Evolutionary conservation across 345 rosid genomes (phyloP).

Genomic region (Gynandropsis gynandra): DNA sequence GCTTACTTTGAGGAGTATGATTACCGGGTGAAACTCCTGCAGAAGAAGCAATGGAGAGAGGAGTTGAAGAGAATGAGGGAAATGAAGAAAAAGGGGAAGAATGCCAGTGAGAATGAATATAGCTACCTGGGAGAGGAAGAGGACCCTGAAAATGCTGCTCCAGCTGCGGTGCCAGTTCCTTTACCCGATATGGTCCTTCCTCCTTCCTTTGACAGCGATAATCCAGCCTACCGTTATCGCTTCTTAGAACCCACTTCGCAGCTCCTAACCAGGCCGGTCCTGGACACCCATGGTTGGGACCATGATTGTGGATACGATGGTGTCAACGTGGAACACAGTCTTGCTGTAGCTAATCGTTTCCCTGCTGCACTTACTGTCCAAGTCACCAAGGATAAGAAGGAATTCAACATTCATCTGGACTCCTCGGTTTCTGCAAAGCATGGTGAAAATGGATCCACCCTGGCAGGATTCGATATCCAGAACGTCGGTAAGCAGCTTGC

Average conservation of each 20-base stretch:
- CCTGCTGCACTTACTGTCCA: slow-evolving; percentile 76
- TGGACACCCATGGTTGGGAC: slow-evolving; percentile 97
- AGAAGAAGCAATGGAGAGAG: slow-evolving; percentile 88
- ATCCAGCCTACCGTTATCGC: slow-evolving; percentile 83
- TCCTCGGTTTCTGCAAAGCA: slow-evolving; percentile 76
- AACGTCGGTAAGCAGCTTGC: slow-evolving; percentile 92
- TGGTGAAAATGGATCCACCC: slow-evolving; percentile 72
- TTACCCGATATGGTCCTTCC: slow-evolving; percentile 88
- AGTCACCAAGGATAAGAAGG: slow-evolving; percentile 94
- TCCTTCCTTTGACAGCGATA: slow-evolving; percentile 78
- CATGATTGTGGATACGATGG: slow-evolving; percentile 98
- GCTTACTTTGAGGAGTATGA: slow-evolving; percentile 93
- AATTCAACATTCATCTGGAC: slow-evolving; percentile 85
- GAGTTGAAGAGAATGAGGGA: slow-evolving; percentile 73
- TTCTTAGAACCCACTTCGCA: slow-evolving; percentile 81
- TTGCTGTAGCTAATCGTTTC: slow-evolving; percentile 54
- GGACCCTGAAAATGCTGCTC: slow-evolving; percentile 61
- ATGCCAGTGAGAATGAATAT: slow-evolving; percentile 41
- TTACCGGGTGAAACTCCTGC: slow-evolving; percentile 87
- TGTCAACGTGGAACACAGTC: slow-evolving; percentile 65
- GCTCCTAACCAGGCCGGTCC: slow-evolving; percentile 80
- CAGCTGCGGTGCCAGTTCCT: slow-evolving; percentile 86
- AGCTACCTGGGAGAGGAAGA: slow-evolving; percentile 54
- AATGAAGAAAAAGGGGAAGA: slow-evolving; percentile 73
- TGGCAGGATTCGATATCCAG: slow-evolving; percentile 97